Base-by-base conservation (phyloP, 2,329 filamentous ascomycete species). In the Claviceps arundinis region DNA sequence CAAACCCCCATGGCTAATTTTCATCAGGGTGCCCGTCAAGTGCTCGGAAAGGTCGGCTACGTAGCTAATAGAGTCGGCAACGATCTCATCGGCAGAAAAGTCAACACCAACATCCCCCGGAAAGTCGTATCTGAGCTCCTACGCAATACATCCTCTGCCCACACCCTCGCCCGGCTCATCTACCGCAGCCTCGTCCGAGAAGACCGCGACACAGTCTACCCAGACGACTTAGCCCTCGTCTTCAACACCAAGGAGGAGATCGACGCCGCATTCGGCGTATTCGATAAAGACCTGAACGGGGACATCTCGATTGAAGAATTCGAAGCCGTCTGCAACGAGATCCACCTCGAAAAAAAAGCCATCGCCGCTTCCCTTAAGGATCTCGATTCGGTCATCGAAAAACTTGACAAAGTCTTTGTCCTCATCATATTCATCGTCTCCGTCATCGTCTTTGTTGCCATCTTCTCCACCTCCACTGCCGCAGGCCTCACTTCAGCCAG, bases 261-360 rank as follows among this genome's bases (percentile, higher is more conserved):
- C 0, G 85, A 93, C 51, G 86, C 86, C 2, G 90, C 90, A 0
- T 96, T 97, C 61, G 75, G 76, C 59, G 90, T 96, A 74, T 96
- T 96, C 59, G 91, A 97, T 70, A 94, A 93, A 64, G 91, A 97
- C 61, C 81, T 96, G 72, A 97, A 97, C 57, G 91, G 90, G 4
- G 91, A 97, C 62, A 95, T 96, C 48, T 94, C 87, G 0, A 89
- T 95, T 80, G 89, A 95, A 61, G 91, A 96, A 65, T 78, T 97
- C 22, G 90, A 96, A 66, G 82, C 87, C 22, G 89, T 94, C 24
- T 95, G 89, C 68, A 90, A 95, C 50, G 91, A 97, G 63, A 93
- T 96, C 57, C 89, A 91, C 38, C 81, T 91, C 16, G 91, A 97
- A 71, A 87, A 91, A 63, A 97, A 96, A 67, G 89, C 89, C 7